phyloP scores from a whole-genome alignment of 176 grass and related monocot genomes.

The Triticum timopheevii region DNA sequence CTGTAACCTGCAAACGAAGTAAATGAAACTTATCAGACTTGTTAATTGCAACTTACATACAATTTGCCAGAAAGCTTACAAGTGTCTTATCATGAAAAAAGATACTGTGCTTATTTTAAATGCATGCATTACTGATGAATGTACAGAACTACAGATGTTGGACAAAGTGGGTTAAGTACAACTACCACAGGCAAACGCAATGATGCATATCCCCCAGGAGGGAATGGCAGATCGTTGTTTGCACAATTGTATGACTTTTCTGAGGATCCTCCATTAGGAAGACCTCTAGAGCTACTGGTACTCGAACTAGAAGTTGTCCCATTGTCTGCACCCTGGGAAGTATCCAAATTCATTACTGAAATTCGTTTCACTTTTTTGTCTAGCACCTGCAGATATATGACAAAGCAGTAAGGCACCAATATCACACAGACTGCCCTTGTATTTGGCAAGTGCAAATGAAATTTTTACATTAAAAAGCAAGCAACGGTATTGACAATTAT shows the following conservation, averaged over 20 bases:
- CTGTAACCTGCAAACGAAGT: conserved; percentile 51
- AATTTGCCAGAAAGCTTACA: conserved; percentile 17
- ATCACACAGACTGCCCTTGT: background rate
- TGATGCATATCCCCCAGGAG: conserved; percentile 57
- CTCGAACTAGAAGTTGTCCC: conserved; percentile 45
- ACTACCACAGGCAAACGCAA: conserved; percentile 78
- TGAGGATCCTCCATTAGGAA: conserved; percentile 62
- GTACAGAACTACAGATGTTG: conserved; percentile 34
- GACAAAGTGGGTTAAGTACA: conserved; percentile 46
- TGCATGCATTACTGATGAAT: conserved; percentile 14
- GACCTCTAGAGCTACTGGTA: conserved; percentile 28
- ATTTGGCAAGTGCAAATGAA: conserved; percentile 2
- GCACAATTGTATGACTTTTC: conserved; percentile 30
- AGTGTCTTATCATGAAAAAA: background rate
- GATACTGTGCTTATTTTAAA: background rate
- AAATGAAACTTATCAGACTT: conserved; percentile 31
- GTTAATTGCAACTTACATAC: conserved; percentile 13
- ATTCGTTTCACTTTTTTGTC: conserved; percentile 82
- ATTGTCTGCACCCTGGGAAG: conserved; percentile 49
- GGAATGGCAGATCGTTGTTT: conserved; percentile 43
- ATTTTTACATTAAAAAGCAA: conserved; percentile 3
- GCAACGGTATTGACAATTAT: background rate
- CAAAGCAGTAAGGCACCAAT: conserved; percentile 22
- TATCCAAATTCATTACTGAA: conserved; percentile 61
- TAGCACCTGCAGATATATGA: conserved; percentile 64